Base-by-base conservation (phyloP, 306 rosid genomes). In the Begonia peltatifolia region DNA sequence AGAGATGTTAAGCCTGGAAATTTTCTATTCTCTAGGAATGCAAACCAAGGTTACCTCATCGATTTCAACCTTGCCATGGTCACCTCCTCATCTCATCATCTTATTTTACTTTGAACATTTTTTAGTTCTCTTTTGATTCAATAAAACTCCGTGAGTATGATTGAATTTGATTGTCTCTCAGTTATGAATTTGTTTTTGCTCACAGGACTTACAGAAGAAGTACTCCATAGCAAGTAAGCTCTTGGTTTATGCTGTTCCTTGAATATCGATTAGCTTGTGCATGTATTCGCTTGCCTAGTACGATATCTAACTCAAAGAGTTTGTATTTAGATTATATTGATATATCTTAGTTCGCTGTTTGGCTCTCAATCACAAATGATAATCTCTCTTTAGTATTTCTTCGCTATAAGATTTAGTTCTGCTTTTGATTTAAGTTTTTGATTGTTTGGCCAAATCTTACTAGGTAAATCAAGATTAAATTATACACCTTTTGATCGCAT, bases 1-100 rank as follows among this genome's bases (percentile, higher is more conserved):
- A 72, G 96, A 66, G 96, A 87, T 69, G 72, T 87, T 57, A 87
- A 84, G 70, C 96, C 96, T 55, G 96, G 96, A n/a, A 87, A 87
- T 59, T 87, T 87, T 64, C 96, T 87, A 50, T 87, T 84, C 71
- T 84, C 87, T 51, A 74, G 79, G 44, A 81, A 73, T 69, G 71
- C 71, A 48, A 79, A 52, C 64, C 79, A 84, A 57, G 96, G 96
- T 53, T 84, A 81, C 69, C 92, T 87, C 53, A 81, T 87, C 50
- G 96, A 87, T 69, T 87, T 87, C 71, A 87, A 87, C 65, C 94
- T 84, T 62, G 92, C 96, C 50, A 52, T 74, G 96, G 96, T 87
- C 9, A 30, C 38, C 38, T 63, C 62, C 79, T 56, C 30, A 41
- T 53, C 13, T 47, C 16, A 47, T 12, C 50, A 12, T 54, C 59